Evolutionary conservation across 1,284 basidiomycete genomes (phyloP).

Genomic region (Leccinum huronense): DNA sequence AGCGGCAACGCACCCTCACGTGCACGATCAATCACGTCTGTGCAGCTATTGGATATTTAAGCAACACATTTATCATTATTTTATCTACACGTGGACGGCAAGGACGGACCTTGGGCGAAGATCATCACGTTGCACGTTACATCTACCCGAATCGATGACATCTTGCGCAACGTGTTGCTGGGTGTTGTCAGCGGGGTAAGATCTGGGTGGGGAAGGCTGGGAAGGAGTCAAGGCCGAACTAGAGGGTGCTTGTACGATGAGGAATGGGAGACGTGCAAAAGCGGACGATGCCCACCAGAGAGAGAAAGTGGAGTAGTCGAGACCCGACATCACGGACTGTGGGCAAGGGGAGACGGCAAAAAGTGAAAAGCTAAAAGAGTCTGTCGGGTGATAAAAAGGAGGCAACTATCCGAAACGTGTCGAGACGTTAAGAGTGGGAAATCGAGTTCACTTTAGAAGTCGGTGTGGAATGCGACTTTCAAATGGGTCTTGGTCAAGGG

Average conservation of each 20-base stretch:
- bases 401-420: slow-evolving; percentile 10
- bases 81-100: slow-evolving; percentile 26
- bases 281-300: slow-evolving; percentile 22
- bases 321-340: slow-evolving; percentile 21
- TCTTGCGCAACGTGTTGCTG: slow-evolving; percentile 32
- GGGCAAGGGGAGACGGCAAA: slow-evolving; percentile 1
- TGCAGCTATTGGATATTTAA: slow-evolving; percentile 26
- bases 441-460: slow-evolving; percentile 24
- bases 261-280: not conserved
- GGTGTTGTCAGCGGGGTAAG: slow-evolving; percentile 33
- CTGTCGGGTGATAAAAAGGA: slow-evolving; percentile 12
- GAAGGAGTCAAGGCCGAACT: slow-evolving; percentile 32
- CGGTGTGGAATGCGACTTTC: slow-evolving; percentile 21
- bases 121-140: slow-evolving; percentile 34
- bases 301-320: slow-evolving; percentile 34
- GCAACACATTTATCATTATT: slow-evolving; percentile 10
- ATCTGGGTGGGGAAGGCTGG: slow-evolving; percentile 24
- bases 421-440: slow-evolving; percentile 12
- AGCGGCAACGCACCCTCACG: slow-evolving; percentile 23
- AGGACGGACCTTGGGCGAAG: slow-evolving; percentile 37
- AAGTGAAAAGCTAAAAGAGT: slow-evolving; percentile 1
- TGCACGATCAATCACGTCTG: slow-evolving; percentile 23
- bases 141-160: slow-evolving; percentile 33
- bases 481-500: slow-evolving; percentile 30
- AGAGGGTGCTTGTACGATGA: slow-evolving; percentile 9